These are phyloP conservation scores for Aspergillus hiratsukae DNA, from an alignment of 2,329 filamentous ascomycete genomes.

Conservation along the genomic window DNA sequence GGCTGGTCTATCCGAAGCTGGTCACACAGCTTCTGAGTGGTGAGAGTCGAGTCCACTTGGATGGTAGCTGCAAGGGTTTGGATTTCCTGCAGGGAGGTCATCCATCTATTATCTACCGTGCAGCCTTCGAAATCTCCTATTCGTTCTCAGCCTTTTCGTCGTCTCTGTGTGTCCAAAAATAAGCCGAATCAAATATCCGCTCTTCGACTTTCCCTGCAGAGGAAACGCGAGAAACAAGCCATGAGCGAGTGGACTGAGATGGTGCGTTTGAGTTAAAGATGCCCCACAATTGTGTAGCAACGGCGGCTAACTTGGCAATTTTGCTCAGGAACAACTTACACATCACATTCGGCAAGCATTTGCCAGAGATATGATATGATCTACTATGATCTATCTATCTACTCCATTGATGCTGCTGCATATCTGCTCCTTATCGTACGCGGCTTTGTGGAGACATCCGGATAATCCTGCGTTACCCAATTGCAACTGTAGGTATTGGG, in stretches of 20 bases:
- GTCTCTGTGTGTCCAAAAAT: neutral
- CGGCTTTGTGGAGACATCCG: neutral
- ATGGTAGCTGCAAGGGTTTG: neutral
- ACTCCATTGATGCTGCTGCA: neutral
- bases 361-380: neutral
- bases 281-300: conserved; percentile 23
- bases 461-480: neutral
- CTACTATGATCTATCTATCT: neutral
- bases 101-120: neutral
- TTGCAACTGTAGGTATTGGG: neutral
- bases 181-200: neutral
- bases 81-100: neutral
- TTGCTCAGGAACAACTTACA: conserved; percentile 5
- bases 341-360: neutral
- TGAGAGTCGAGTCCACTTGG: neutral
- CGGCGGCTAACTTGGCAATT: conserved; percentile 23
- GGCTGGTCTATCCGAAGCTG: neutral
- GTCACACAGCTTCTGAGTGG: neutral
- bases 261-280: conserved; percentile 32
- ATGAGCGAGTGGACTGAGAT: conserved; percentile 5
- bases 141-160: neutral
- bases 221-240: neutral
- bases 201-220: neutral
- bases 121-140: conserved; percentile 11
- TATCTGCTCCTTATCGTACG: neutral